These are phyloP conservation scores for Chrysanthemum makinoi DNA, from an alignment of 129 eudicot species.

Conservation along the genomic window DNA sequence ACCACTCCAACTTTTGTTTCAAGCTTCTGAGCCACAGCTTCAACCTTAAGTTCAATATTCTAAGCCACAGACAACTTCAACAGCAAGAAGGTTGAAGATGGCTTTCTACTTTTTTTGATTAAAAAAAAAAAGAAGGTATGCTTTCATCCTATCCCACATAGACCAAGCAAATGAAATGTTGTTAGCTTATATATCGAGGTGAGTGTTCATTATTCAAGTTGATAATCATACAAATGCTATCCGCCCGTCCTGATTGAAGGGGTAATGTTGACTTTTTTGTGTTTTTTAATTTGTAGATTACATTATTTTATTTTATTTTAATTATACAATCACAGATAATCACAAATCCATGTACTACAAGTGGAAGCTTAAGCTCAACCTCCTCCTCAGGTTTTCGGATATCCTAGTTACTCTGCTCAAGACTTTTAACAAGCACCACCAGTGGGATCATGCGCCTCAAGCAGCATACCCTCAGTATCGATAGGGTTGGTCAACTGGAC, in stretches of 20 bases:
- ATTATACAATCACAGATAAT: not conserved
- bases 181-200: too few relatives aligned
- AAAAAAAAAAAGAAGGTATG: not conserved
- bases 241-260: too few relatives aligned
- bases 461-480: not conserved
- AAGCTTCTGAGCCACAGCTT: not conserved
- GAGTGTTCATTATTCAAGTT: too few relatives aligned
- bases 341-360: constrained; percentile 1
- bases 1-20: constrained; percentile 1
- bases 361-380: not conserved
- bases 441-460: constrained; percentile 1
- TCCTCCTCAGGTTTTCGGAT: too few relatives aligned
- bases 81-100: too few relatives aligned
- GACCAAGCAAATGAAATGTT: too few relatives aligned
- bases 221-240: too few relatives aligned
- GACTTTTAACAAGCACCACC: not conserved
- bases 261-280: too few relatives aligned
- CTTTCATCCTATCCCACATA: too few relatives aligned
- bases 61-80: not conserved
- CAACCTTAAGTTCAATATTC: not conserved
- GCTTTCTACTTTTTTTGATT: too few relatives aligned
- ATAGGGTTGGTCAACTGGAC: constrained; percentile 28
- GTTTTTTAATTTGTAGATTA: too few relatives aligned
- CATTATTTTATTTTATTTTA: too few relatives aligned
- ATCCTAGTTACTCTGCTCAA: not conserved